Percentiles rank a stretch among this genome's conserved stretches.
phyloP scores from a whole-genome alignment of 495 filamentous ascomycete species.

The Trichoderma asperelloides region DNA sequence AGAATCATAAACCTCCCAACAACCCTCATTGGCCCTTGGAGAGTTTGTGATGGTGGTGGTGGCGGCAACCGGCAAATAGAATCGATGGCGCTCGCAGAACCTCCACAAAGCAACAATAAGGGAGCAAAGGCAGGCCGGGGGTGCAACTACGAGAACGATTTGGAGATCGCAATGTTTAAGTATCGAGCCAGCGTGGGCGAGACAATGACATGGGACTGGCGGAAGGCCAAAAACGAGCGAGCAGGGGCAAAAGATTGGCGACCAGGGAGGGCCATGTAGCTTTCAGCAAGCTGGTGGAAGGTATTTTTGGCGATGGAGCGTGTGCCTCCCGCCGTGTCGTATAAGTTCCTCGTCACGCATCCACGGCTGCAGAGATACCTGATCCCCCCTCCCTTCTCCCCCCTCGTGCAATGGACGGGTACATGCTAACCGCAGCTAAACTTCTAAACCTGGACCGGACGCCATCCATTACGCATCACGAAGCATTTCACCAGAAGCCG shows the following conservation, averaged over 20 bases:
- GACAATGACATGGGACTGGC: neutral
- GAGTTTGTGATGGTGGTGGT: neutral
- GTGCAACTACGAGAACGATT: constrained; percentile 1
- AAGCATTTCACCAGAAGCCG: neutral
- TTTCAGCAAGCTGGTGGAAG: neutral
- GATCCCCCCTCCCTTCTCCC: neutral
- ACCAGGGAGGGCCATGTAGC: neutral
- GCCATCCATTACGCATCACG: neutral
- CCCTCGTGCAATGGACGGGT: neutral
- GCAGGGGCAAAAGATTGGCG: constrained; percentile 5
- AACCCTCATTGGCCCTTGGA: neutral
- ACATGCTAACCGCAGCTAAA: neutral
- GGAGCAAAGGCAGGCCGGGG: constrained; percentile 1
- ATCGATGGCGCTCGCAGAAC: neutral
- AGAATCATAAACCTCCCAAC: neutral
- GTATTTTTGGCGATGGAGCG: neutral
- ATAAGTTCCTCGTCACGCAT: neutral
- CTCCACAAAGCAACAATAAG: neutral
- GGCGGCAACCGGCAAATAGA: neutral
- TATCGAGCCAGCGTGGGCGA: neutral
- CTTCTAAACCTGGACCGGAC: too few species aligned
- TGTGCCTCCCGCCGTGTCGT: neutral
- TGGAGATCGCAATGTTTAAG: constrained; percentile 9
- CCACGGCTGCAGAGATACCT: neutral
- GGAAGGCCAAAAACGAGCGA: neutral